These are phyloP conservation scores for Buxus sempervirens DNA, from an alignment of 164 flowering plant genomes.

Conservation along the genomic window DNA sequence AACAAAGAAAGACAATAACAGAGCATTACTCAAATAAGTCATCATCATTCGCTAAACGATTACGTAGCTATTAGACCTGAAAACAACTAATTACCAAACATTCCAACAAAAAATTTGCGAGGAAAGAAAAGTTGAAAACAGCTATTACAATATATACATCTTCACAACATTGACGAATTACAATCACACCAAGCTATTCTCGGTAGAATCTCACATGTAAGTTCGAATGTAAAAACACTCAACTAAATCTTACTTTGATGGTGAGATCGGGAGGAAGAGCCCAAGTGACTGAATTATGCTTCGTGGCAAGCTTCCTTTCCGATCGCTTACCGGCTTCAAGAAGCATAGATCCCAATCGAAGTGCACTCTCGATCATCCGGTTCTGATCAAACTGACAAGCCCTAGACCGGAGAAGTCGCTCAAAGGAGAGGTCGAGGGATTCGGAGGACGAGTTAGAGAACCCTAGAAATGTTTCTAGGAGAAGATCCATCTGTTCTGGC, in stretches of 20 bases:
- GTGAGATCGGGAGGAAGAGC: constrained; percentile 82
- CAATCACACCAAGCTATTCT: not conserved
- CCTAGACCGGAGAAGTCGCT: constrained; percentile 54
- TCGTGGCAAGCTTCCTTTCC: constrained; percentile 51
- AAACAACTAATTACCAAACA: no score
- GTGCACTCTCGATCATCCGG: constrained; percentile 51
- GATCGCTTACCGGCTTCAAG: constrained; percentile 58
- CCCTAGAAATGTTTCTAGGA: constrained; percentile 47
- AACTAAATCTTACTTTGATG: constrained; percentile 44
- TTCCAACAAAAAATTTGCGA: no score
- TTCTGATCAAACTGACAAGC: constrained; percentile 44
- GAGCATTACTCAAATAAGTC: no score
- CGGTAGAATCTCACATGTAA: not conserved
- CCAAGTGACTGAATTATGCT: constrained; percentile 70
- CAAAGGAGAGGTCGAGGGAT: constrained; percentile 54
- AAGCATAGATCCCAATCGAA: constrained; percentile 48
- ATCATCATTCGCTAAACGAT: no score
- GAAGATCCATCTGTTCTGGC: constrained; percentile 29
- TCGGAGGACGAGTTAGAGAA: constrained; percentile 36
- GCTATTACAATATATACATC: no score
- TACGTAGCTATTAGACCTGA: no score
- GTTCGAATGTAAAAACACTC: not conserved
- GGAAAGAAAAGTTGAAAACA: not conserved
- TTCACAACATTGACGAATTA: no score
- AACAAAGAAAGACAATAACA: no score